Percentiles rank a stretch among this genome's conserved stretches.
phyloP scores from a whole-genome alignment of 108 stramenopile genomes.

The Bacterosira constricta region DNA sequence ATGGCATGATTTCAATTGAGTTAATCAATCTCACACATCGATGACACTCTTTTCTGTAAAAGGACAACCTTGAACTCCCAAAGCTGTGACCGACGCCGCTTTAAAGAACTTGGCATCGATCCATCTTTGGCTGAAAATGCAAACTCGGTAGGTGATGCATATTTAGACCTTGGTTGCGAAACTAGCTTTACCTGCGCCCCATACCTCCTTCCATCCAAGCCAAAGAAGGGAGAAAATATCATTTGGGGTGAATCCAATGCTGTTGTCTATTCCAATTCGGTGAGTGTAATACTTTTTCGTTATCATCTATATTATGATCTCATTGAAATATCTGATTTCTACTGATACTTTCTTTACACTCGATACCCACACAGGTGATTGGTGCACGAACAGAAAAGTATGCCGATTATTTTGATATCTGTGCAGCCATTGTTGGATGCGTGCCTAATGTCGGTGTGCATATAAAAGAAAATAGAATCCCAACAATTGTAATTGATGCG shows the following conservation, averaged over 20 bases:
- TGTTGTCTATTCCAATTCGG: slow-evolving; percentile 81
- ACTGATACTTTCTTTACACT: no score
- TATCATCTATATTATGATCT: neutral
- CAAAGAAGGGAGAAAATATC: slow-evolving; percentile 54
- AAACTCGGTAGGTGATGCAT: slow-evolving; percentile 70
- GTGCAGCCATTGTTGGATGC: slow-evolving; percentile 72
- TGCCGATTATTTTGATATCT: slow-evolving; percentile 90
- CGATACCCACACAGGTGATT: slow-evolving; percentile 13
- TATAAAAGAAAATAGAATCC: slow-evolving; percentile 54
- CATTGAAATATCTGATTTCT: no score
- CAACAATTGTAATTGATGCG: slow-evolving; percentile 62
- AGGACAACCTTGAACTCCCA: slow-evolving; percentile 79
- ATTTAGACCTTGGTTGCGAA: slow-evolving; percentile 71
- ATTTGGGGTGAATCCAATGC: slow-evolving; percentile 88
- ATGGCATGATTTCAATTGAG: no score
- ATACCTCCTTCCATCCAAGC: slow-evolving; percentile 58
- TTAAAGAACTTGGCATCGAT: slow-evolving; percentile 65
- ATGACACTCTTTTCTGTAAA: no score
- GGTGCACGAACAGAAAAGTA: slow-evolving; percentile 86
- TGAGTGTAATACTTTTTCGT: slow-evolving; percentile 4
- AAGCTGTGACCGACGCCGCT: slow-evolving; percentile 72
- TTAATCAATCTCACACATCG: no score
- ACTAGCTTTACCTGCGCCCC: slow-evolving; percentile 85
- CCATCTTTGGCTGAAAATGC: slow-evolving; percentile 46
- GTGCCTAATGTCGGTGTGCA: slow-evolving; percentile 70